phyloP scores from a whole-genome alignment of 2,329 filamentous ascomycete genomes.

The Arthrobotrys pseudoclavata region DNA sequence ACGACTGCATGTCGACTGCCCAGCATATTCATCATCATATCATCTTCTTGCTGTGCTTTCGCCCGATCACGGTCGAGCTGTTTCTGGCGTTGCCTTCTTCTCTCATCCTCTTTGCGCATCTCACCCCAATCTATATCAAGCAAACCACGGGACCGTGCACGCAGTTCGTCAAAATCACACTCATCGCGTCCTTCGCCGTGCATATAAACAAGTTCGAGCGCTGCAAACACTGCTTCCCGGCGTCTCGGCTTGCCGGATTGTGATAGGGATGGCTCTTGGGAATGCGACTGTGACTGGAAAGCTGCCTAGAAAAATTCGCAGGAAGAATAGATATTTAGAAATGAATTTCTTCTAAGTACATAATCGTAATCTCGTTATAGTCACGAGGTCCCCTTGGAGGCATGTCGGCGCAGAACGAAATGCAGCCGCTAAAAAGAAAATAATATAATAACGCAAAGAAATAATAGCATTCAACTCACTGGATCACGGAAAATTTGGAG shows the following conservation, averaged over 20 bases:
- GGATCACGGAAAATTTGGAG: constrained; percentile 92
- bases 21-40: constrained; percentile 55
- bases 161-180: constrained; percentile 82
- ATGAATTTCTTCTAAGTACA: constrained; percentile 63
- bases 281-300: constrained; percentile 68
- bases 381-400: no score
- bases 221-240: constrained; percentile 72
- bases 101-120: constrained; percentile 64
- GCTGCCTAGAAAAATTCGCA: constrained; percentile 64
- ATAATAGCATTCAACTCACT: constrained; percentile 75
- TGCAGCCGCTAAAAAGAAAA: constrained; percentile 2
- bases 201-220: constrained; percentile 41
- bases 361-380: constrained; percentile 63
- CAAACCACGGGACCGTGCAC: constrained; percentile 81
- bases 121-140: constrained; percentile 71
- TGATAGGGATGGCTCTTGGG: constrained; percentile 81
- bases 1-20: constrained; percentile 48
- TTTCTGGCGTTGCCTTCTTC: constrained; percentile 35
- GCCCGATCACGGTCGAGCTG: constrained; percentile 47
- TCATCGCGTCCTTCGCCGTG: constrained; percentile 58
- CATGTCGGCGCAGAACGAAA: constrained; percentile 3
- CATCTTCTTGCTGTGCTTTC: constrained; percentile 41
- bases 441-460: constrained; percentile 23
- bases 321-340: constrained; percentile 64
- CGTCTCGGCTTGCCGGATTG: constrained; percentile 76